These are phyloP conservation scores for Ganoderma resinaceum DNA, from an alignment of 1,284 basidiomycete species.

Conservation along the genomic window DNA sequence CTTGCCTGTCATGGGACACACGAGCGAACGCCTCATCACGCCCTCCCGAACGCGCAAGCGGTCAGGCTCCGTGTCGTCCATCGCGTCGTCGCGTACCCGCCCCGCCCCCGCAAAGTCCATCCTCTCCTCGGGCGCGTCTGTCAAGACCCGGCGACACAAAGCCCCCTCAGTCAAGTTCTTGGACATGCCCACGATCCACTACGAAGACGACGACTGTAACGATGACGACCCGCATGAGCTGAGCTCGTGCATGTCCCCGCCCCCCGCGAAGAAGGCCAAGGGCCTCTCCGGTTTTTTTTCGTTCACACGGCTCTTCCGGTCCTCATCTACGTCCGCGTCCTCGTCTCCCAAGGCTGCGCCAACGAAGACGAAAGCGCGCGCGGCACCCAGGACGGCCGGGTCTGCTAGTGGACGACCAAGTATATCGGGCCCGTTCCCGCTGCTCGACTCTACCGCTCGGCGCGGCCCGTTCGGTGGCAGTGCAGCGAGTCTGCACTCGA, in stretches of 20 bases:
- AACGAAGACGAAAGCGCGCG: constrained; percentile 3
- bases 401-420: constrained; percentile 32
- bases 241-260: constrained; percentile 26
- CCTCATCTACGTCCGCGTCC: constrained; percentile 6
- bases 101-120: constrained; percentile 43
- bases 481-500: constrained; percentile 37
- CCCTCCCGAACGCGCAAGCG: constrained; percentile 37
- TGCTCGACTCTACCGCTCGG: constrained; percentile 39
- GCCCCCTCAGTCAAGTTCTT: constrained; percentile 53
- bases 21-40: constrained; percentile 29
- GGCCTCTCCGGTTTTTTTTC: constrained; percentile 33
- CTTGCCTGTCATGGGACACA: constrained; percentile 31
- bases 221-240: constrained; percentile 23
- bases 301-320: constrained; percentile 34
- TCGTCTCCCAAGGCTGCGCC: constrained; percentile 9
- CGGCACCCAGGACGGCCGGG: constrained; percentile 8
- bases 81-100: constrained; percentile 38
- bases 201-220: constrained; percentile 38
- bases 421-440: constrained; percentile 45
- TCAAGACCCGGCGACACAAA: constrained; percentile 42
- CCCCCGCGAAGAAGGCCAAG: constrained; percentile 30
- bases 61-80: constrained; percentile 39
- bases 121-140: constrained; percentile 41
- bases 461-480: constrained; percentile 20
- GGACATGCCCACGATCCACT: constrained; percentile 47